Evolutionary conservation across 2,329 filamentous ascomycete genomes (phyloP).

Genomic region (Didymosphaeria variabile): DNA sequence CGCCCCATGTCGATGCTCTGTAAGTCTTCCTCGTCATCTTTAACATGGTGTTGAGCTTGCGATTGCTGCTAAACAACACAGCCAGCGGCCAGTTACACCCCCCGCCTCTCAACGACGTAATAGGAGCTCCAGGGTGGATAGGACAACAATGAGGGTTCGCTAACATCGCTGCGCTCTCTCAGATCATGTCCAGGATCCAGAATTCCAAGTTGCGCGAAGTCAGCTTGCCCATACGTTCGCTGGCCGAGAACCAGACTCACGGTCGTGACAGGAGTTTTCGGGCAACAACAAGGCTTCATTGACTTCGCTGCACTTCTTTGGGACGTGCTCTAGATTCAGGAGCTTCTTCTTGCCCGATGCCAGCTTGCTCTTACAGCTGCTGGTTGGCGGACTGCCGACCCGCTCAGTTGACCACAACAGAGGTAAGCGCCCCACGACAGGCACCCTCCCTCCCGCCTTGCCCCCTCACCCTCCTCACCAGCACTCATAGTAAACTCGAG

Average conservation of each 20-base stretch:
- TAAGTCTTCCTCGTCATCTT: constrained; percentile 1
- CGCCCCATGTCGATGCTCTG: not conserved
- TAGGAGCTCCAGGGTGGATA: not conserved
- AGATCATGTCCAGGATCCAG: not conserved
- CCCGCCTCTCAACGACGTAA: not conserved
- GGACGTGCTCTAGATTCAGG: not conserved
- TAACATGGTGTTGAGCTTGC: not conserved
- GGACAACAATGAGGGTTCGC: not conserved
- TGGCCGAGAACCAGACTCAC: not conserved
- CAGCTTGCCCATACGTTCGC: not conserved
- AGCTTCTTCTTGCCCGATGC: not conserved
- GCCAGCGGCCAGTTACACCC: not conserved
- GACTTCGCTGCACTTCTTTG: not conserved
- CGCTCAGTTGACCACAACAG: not conserved
- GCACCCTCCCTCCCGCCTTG: not conserved
- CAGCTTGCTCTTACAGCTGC: not conserved
- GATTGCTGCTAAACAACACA: not conserved
- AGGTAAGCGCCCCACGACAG: constrained; percentile 1
- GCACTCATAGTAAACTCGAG: not conserved
- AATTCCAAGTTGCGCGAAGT: not conserved
- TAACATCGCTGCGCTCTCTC: not conserved
- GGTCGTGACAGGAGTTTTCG: not conserved
- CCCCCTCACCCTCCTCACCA: not conserved
- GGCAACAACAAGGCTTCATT: not conserved
- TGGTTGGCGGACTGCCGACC: not conserved